A percentile compares a stretch with the other conserved stretches of the same genome.
These are phyloP conservation scores for Vigna nakashimae DNA, from an alignment of 306 rosid genomes.

Conservation along the genomic window DNA sequence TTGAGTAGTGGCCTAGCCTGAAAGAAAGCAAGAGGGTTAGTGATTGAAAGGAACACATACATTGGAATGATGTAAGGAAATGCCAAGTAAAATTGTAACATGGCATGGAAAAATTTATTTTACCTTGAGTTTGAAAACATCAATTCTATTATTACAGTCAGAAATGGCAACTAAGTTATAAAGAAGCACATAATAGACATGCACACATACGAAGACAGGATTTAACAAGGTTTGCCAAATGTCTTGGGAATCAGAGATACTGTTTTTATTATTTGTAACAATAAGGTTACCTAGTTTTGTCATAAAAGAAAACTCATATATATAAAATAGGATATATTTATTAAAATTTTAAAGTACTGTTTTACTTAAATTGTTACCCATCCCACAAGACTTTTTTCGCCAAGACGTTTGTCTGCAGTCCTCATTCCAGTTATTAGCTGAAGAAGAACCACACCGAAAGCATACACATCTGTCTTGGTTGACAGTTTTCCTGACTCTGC, in stretches of 20 bases:
- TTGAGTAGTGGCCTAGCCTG: slow-evolving; percentile 84
- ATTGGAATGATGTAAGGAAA: not conserved
- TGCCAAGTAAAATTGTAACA: slow-evolving; percentile 2
- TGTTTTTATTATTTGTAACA: no score
- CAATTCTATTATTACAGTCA: not conserved
- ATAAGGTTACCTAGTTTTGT: no score
- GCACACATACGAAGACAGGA: no score
- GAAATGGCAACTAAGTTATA: no score
- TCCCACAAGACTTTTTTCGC: slow-evolving; percentile 75
- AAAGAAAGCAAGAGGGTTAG: not conserved
- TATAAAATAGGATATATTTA: not conserved
- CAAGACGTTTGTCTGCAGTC: slow-evolving; percentile 69
- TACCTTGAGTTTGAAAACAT: not conserved
- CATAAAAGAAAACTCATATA: no score
- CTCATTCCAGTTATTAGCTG: slow-evolving; percentile 80
- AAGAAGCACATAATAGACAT: no score
- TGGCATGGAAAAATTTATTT: not conserved
- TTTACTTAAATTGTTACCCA: slow-evolving; percentile 64
- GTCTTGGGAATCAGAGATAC: no score
- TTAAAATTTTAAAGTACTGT: not conserved
- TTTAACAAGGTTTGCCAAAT: no score
- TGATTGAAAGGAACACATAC: not conserved
- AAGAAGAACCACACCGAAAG: slow-evolving; percentile 77
- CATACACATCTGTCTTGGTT: slow-evolving; percentile 82
- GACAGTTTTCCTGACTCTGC: slow-evolving; percentile 78